These are phyloP conservation scores for Teratosphaeria epicoccoides DNA, from an alignment of 2,329 filamentous ascomycete genomes.

Conservation along the genomic window DNA sequence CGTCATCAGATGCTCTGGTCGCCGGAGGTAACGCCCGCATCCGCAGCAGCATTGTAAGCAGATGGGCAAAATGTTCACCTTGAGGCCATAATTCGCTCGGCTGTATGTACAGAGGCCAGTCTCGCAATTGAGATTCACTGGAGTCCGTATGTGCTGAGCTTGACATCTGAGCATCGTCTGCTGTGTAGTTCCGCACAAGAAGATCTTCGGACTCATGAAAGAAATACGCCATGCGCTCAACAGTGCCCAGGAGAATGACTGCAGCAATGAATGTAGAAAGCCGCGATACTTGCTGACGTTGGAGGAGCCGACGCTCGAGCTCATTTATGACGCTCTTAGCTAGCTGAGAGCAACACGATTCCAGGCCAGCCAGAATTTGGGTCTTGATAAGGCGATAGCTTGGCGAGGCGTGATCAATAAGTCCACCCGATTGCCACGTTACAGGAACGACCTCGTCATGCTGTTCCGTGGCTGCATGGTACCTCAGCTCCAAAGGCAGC, in stretches of 20 bases:
- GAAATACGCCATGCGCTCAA: constrained; percentile 50
- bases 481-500: constrained; percentile 39
- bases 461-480: constrained; percentile 26
- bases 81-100: constrained; percentile 44
- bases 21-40: constrained; percentile 43
- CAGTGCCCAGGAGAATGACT: constrained; percentile 48
- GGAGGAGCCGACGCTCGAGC: constrained; percentile 48
- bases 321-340: constrained; percentile 49
- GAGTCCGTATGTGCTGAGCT: background rate
- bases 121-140: background rate
- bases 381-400: constrained; percentile 39
- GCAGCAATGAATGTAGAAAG: constrained; percentile 52
- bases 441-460: constrained; percentile 22
- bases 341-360: constrained; percentile 43
- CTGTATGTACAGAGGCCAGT: constrained; percentile 45
- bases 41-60: constrained; percentile 47
- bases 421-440: background rate
- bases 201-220: constrained; percentile 28
- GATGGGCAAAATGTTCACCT: constrained; percentile 47
- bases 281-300: constrained; percentile 45
- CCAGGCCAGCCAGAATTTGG: constrained; percentile 45
- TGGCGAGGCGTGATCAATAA: constrained; percentile 4
- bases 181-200: background rate
- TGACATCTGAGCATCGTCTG: background rate
- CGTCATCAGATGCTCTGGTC: constrained; percentile 24